Conservation (phyloP, 2,329 filamentous ascomycete genomes). For the Penicillium sp. region DNA sequence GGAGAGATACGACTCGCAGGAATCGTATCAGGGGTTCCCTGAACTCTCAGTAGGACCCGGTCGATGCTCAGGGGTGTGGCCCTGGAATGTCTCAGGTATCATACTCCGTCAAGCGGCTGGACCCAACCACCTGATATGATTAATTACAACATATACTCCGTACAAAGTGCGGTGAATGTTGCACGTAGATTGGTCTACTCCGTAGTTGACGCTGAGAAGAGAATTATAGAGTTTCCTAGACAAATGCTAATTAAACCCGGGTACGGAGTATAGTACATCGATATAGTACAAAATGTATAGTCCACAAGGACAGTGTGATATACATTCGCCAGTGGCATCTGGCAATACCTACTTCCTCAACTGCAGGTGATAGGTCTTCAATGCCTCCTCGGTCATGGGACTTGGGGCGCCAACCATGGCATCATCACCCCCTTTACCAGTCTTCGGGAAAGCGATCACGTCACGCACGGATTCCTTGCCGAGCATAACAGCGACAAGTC, state of each 20-base stretch:
- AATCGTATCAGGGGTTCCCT: neutral
- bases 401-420: constrained; percentile 76
- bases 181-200: too few relatives aligned
- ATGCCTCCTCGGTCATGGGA: constrained; percentile 60
- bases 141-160: too few relatives aligned
- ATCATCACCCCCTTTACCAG: constrained; percentile 84
- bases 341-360: constrained; percentile 26
- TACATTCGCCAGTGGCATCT: neutral
- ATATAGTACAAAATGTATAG: constrained; percentile 1
- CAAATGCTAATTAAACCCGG: neutral
- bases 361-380: constrained; percentile 60
- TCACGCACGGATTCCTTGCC: constrained; percentile 77
- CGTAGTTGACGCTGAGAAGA: neutral
- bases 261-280: constrained; percentile 1
- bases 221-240: neutral
- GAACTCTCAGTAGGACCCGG: neutral
- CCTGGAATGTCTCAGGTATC: neutral
- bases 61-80: neutral
- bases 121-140: neutral
- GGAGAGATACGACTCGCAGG: too few relatives aligned
- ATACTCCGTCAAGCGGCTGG: too few relatives aligned
- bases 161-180: neutral
- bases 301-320: neutral
- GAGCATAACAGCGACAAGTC: constrained; percentile 76
- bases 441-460: constrained; percentile 97